Percentiles rank a stretch among this genome's conserved stretches.
These are phyloP conservation scores for Paratinospora sagittata DNA, from an alignment of 164 flowering plant species.

Conservation along the genomic window DNA sequence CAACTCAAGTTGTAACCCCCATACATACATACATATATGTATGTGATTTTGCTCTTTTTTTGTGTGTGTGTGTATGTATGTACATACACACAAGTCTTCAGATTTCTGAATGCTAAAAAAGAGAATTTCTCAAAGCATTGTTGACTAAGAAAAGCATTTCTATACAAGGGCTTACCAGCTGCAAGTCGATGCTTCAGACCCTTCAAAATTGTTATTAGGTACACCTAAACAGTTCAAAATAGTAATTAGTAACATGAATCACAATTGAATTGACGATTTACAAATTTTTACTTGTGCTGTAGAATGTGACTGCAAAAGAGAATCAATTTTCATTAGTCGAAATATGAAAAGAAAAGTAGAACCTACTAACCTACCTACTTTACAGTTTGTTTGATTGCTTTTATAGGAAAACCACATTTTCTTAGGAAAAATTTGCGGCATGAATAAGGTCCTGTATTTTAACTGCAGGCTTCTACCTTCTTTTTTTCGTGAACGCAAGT, in stretches of 20 bases:
- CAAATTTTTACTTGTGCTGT: background rate
- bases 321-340: background rate
- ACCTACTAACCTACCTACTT: background rate
- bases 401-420: background rate
- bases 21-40: no score
- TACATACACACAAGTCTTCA: no score
- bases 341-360: background rate
- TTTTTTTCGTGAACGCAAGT: background rate
- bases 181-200: conserved; percentile 94
- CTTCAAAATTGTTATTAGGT: conserved; percentile 72
- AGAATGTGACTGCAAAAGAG: background rate
- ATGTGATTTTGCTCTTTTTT: no score
- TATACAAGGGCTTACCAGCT: conserved; percentile 52
- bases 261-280: background rate
- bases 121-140: background rate
- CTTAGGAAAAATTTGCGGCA: background rate
- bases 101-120: background rate
- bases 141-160: background rate
- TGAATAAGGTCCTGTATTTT: no score
- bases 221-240: conserved; percentile 45
- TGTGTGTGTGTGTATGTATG: no score
- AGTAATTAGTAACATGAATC: background rate
- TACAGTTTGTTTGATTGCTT: background rate
- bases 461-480: no score
- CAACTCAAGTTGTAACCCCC: no score